Evolutionary conservation across 257 asterid species (phyloP).

Genomic region (Solanum bulbocastanum): DNA sequence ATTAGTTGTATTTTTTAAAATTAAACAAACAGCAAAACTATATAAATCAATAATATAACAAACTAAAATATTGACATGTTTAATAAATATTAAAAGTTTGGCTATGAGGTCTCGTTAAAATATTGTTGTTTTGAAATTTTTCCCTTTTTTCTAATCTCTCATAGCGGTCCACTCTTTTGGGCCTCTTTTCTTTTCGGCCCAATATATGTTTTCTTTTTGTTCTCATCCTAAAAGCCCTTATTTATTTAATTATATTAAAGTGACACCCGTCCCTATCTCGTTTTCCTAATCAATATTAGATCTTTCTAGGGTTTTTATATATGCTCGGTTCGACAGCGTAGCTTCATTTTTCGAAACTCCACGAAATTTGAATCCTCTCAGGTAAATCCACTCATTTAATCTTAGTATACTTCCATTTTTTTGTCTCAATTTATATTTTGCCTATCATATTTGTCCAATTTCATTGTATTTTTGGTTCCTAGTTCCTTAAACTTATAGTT

Average conservation of each 20-base stretch:
- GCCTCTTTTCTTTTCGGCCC: not conserved
- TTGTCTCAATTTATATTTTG: not conserved
- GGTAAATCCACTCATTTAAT: not conserved
- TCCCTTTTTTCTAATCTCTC: not conserved
- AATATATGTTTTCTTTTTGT: not conserved
- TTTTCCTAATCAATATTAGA: not conserved
- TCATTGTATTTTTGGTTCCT: not conserved
- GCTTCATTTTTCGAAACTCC: not conserved
- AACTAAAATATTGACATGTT: too few species aligned
- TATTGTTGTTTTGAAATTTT: too few species aligned
- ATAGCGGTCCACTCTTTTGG: not conserved
- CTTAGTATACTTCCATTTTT: not conserved
- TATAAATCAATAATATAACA: too few species aligned
- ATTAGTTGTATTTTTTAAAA: too few species aligned
- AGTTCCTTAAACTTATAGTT: not conserved
- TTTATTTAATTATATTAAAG: not conserved
- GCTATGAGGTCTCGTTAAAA: too few species aligned
- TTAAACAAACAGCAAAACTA: too few species aligned
- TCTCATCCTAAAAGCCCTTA: not conserved
- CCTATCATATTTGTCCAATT: not conserved
- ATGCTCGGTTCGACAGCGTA: not conserved
- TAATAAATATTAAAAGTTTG: too few species aligned
- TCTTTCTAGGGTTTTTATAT: not conserved
- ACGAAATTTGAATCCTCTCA: not conserved
- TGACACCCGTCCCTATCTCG: not conserved